Evolutionary conservation across 495 filamentous ascomycete species (phyloP).

Genomic region (Amniculicola lignicola): DNA sequence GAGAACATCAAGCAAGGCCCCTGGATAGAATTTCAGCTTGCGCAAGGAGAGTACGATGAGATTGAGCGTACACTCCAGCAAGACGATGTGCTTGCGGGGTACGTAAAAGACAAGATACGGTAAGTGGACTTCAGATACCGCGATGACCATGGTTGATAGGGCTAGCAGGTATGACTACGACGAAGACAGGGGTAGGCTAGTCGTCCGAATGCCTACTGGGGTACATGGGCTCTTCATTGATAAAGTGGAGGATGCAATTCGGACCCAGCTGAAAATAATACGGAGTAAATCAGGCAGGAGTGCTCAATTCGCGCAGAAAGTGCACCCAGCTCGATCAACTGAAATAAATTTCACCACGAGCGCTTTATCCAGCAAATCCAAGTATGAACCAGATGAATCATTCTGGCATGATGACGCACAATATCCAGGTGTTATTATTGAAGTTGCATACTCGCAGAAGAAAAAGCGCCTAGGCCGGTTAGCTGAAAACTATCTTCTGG

Average conservation of each 20-base stretch:
- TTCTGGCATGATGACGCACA: conserved; percentile 16
- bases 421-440: too few relatives aligned
- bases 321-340: conserved; percentile 24
- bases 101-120: conserved; percentile 21
- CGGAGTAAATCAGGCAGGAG: conserved; percentile 14
- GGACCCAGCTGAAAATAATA: conserved; percentile 23
- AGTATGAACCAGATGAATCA: conserved; percentile 11
- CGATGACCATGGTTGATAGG: neutral
- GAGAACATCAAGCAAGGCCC: conserved; percentile 1
- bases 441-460: conserved; percentile 23
- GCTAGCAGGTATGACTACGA: conserved; percentile 21
- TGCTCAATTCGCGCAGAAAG: conserved; percentile 21
- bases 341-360: conserved; percentile 7
- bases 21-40: conserved; percentile 22
- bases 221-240: conserved; percentile 25
- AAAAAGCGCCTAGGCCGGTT: conserved; percentile 7
- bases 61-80: conserved; percentile 8
- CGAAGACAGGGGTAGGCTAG: conserved; percentile 1
- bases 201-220: conserved; percentile 24
- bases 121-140: neutral
- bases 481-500: conserved; percentile 12
- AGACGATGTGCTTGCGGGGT: conserved; percentile 18
- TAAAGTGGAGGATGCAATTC: conserved; percentile 21
- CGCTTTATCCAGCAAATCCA: conserved; percentile 6
- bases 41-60: conserved; percentile 19